Base-by-base conservation (phyloP, 2,329 filamentous ascomycete species). In the Hypoxylon sp. region DNA sequence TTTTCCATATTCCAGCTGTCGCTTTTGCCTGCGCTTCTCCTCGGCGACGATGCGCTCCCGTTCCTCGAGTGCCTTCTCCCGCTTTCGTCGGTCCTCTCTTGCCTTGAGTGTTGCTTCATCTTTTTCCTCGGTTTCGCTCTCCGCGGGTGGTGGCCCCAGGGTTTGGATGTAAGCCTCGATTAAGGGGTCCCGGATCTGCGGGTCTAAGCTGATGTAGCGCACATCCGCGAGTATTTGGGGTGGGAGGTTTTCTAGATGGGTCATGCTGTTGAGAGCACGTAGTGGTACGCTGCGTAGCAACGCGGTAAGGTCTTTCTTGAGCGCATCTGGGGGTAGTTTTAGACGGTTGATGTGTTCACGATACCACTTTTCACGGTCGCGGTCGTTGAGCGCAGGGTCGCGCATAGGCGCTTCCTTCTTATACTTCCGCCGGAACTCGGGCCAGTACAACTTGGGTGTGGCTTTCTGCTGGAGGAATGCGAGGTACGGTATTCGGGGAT, bases 391-490 rank as follows among this genome's bases (percentile, higher is more conserved):
- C 55, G 85, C 87, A 30, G 87, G 83, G 65, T 95, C 91, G 67
- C 90, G 91, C 91, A 99, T 94, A 57, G 90, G 87, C 0, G 87
- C 80, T 70, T 97, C 94, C 71, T 91, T 94, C 71, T 91, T 91
- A 80, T 89, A 96, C 77, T 98, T 99, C 34, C 96, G 86, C 74
- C 93, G 93, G 81, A 99, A 99, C 78, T 99, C 96, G 0, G 93
- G 91, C 96, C 96, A 99, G 83, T 97, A 99, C 0, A 99, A 85
- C 80, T 97, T 98, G 0, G 93, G 91, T 0, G 91, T 96, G 0
- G 94, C 95, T 72, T 93, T 88, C 52, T 91, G 88, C 69, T 95
- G 89, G 30, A 99, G 83, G 69, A 99, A 91, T 0, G 87, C 86
- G 66, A 98, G 82, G 78, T 97, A 99, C 0, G 91, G 89, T 70